Conservation (phyloP, 1,284 basidiomycete species). For the Ganoderma multipileum region DNA sequence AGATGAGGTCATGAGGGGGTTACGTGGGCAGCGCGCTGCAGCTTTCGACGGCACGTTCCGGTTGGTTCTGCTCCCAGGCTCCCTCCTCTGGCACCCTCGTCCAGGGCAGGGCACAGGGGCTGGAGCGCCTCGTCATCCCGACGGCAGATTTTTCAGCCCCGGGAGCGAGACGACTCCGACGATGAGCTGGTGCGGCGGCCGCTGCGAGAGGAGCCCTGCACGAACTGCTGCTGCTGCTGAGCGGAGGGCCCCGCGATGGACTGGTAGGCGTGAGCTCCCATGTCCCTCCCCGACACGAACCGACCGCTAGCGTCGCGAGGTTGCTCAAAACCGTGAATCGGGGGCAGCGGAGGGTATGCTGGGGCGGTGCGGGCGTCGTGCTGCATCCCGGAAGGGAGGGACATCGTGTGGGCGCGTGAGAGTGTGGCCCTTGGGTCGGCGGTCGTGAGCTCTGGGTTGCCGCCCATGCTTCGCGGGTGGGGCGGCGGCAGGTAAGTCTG, state of each 20-base stretch:
- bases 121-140: slow-evolving; percentile 6
- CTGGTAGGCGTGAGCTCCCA: not conserved
- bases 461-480: slow-evolving; percentile 10
- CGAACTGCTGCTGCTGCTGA: slow-evolving; percentile 12
- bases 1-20: slow-evolving; percentile 4
- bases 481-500: slow-evolving; percentile 16
- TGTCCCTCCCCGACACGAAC: slow-evolving; percentile 9
- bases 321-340: slow-evolving; percentile 8
- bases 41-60: not conserved
- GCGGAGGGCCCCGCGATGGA: not conserved
- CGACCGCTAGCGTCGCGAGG: slow-evolving; percentile 18
- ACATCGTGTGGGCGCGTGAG: slow-evolving; percentile 19
- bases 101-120: slow-evolving; percentile 12
- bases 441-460: slow-evolving; percentile 3
- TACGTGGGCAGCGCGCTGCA: not conserved
- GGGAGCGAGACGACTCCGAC: slow-evolving; percentile 20
- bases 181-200: slow-evolving; percentile 20
- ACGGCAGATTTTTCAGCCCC: slow-evolving; percentile 10
- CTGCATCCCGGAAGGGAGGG: slow-evolving; percentile 10
- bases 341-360: slow-evolving; percentile 1
- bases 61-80: slow-evolving; percentile 1
- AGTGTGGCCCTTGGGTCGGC: not conserved
- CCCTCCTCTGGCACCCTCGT: slow-evolving; percentile 10
- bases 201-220: slow-evolving; percentile 21
- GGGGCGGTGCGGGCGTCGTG: slow-evolving; percentile 11